Evolutionary conservation across 495 filamentous ascomycete species (phyloP), one percentile per base, ranked within the genome.

Genomic region (Lasiosphaeria miniovina): DNA sequence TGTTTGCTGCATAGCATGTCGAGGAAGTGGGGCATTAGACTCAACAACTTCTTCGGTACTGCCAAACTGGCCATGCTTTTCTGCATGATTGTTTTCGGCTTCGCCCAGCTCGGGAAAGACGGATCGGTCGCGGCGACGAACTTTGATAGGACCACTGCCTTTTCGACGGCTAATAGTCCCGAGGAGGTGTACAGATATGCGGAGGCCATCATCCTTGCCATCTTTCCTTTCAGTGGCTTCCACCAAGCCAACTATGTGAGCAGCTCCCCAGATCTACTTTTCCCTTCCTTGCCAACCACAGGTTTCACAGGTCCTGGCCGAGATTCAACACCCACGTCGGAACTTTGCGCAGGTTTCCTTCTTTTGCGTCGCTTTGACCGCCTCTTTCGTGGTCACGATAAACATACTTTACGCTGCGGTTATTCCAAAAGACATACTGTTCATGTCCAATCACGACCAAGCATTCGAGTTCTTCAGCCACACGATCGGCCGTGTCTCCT

Each of bases 1-100:
- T 79, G 79, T 31, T 76, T 90, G 4, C 69, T 90, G 32, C 78
- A 66, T 34, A 60, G 60, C 50, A 62, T 66, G 57, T 66, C 64
- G 15, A 58, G 64, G 24, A 62, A 58, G 58, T 66, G 60, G 60
- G 64, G 64, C 49, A 62, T 66, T 17, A 34, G 56, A 17, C 41
- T 66, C 43, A 66, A 66, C 57, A 66, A 62, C 50, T n/a, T 66
- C 9, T 38, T 66, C 6, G 64, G 64, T 9, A 55, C 33, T 12
- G 9, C 53, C 1, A 66, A 66, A 34, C 17, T 66, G 43, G 36
- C 51, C 24, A 62, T 66, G 59, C 88, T 54, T 77, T 88, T 58
- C 32, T 9, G 54, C 6, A 57, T 66, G 54, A 48, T 66, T 49
- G 31, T 62, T 32, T 58, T 62, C 7, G 64, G 64, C 8, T 43